Evolutionary conservation across 768 basidiomycete genomes (phyloP), one percentile per base, ranked within the genome.

Genomic region (Daedalea quercina): DNA sequence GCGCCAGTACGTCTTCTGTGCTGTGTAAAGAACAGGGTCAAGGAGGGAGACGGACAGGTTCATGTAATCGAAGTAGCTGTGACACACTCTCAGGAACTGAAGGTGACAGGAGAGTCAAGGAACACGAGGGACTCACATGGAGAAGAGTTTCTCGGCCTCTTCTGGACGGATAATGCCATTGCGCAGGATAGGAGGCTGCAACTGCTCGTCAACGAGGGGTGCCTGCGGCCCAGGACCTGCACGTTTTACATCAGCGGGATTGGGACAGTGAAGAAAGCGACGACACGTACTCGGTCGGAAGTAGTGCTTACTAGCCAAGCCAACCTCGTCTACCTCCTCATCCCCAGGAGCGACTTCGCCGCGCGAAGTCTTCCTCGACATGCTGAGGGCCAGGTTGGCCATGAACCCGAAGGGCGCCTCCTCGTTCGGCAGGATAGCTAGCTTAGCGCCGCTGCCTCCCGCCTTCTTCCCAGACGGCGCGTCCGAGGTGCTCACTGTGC

Each of bases 11-110:
- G 89, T 88, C 57, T 76, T 78, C 50, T 86, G 85, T 4, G 92
- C 85, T 0, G 90, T 93, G 64, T 97, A 94, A 20, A 95, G 76
- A 28, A 79, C 76, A 9, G 87, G 85, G 59, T 94, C 93, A 20
- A 95, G 71, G 23, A 95, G 65, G 2, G 85, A 91, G 19, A 90
- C 70, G 0, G 88, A 90, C 8, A 80, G 70, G 60, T 91, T 91
- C 79, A 92, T 89, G 58, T 79, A 77, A 47, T 85, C 80, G 59
- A 87, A 90, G 65, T 81, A 90, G 52, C 87, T 89, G 60, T 51
- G 9, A 53, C 52, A 25, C 22, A 34, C 22, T 47, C 8, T 26
- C 44, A 37, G 45, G 9, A 35, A 22, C 8, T 20, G 19, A 15
- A 24, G 23, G 23, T 6, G 19, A 4, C 19, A 23, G 7, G 28